Conservation (phyloP, 176 grass and related monocot genomes). For the Aegilops speltoides region DNA sequence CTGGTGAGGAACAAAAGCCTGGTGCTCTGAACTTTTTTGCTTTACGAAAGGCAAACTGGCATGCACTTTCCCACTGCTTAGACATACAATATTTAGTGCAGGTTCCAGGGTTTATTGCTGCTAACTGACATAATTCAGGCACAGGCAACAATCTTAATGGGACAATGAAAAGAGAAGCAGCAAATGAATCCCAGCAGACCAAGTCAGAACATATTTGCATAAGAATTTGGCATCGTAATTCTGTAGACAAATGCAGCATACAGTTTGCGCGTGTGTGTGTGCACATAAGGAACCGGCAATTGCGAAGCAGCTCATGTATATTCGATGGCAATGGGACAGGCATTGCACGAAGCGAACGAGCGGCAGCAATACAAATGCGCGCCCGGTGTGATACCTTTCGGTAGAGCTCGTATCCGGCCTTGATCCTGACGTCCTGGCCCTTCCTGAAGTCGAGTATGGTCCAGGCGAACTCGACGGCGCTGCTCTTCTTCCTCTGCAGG, state of each 20-base stretch:
- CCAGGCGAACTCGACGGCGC: slow-evolving; percentile 70
- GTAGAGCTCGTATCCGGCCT: slow-evolving; percentile 65
- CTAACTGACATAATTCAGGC: neutral
- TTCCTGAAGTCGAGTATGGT: slow-evolving; percentile 70
- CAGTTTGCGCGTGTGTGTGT: neutral
- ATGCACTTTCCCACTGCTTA: neutral
- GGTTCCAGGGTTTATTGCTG: neutral
- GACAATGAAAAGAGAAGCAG: neutral
- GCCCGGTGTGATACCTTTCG: slow-evolving; percentile 45
- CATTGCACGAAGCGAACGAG: neutral
- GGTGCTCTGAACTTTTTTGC: neutral
- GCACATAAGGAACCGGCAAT: no score
- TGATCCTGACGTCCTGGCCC: slow-evolving; percentile 92
- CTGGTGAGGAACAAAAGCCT: neutral
- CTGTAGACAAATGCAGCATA: neutral
- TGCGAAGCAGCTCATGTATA: neutral
- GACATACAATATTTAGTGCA: neutral
- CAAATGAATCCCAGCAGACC: neutral
- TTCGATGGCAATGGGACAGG: neutral
- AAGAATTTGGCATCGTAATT: neutral
- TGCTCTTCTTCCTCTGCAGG: slow-evolving; percentile 44
- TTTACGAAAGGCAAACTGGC: neutral
- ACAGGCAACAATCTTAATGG: neutral
- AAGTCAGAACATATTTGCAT: neutral
- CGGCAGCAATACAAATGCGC: no score